Conservation (phyloP, 257 asterid genomes). For the Schizonepeta tenuifolia region DNA sequence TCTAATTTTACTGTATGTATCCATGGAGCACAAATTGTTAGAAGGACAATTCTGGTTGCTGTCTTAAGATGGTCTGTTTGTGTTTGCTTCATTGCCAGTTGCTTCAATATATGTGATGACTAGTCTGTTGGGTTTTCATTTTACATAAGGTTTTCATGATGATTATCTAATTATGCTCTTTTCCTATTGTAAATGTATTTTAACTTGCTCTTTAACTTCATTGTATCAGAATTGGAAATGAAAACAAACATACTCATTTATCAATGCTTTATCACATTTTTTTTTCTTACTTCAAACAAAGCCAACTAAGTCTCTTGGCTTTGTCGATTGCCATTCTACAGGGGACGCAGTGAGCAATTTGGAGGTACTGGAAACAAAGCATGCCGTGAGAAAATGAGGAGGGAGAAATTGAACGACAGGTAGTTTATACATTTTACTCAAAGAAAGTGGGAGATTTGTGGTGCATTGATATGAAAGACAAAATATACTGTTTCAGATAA, state of each 20-base stretch:
- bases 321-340: conserved; percentile 36
- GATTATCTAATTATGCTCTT: neutral
- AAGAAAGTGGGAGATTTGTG: conserved; percentile 3
- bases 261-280: neutral
- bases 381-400: conserved; percentile 85
- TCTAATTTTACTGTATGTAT: neutral
- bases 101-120: neutral
- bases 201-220: neutral
- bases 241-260: neutral
- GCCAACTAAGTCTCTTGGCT: neutral
- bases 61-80: conserved; percentile 10
- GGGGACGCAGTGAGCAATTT: conserved; percentile 67
- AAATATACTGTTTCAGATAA: neutral
- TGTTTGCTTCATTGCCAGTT: conserved; percentile 11
- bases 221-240: neutral
- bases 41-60: neutral
- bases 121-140: neutral
- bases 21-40: neutral
- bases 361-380: conserved; percentile 72
- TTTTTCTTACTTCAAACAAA: neutral
- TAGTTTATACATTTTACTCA: conserved; percentile 28
- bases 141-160: conserved; percentile 2
- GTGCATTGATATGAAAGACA: conserved; percentile 19
- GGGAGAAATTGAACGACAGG: conserved; percentile 87
- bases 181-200: neutral